These are phyloP conservation scores for Pleurotus citrinopileatus DNA, from an alignment of 768 basidiomycete genomes.

Conservation along the genomic window DNA sequence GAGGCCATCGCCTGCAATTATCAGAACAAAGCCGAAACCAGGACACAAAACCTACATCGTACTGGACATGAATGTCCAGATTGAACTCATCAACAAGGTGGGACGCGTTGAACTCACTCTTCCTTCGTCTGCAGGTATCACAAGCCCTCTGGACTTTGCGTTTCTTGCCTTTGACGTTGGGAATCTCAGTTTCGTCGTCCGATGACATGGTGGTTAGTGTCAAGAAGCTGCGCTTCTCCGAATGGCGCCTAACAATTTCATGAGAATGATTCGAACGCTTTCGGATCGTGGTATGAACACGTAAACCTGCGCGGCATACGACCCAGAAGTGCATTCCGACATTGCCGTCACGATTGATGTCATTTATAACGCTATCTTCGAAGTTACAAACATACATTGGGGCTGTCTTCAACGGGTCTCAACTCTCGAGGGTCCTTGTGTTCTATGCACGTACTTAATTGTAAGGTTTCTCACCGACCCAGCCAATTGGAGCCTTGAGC, in stretches of 20 bases:
- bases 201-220: not conserved
- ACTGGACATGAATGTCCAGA: slow-evolving; percentile 23
- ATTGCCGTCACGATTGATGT: no score
- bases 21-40: not conserved
- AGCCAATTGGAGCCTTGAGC: not conserved
- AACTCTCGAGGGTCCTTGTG: no score
- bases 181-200: not conserved
- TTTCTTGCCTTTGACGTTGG: not conserved
- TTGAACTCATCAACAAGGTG: not conserved
- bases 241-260: no score
- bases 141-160: slow-evolving; percentile 47
- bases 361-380: no score
- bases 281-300: no score
- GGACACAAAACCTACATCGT: slow-evolving; percentile 31
- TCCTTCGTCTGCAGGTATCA: slow-evolving; percentile 72
- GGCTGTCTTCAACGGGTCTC: no score
- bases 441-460: no score
- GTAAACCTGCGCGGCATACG: no score
- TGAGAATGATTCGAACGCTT: no score
- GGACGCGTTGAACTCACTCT: slow-evolving; percentile 40
- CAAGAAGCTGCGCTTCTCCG: no score
- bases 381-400: no score
- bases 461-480: slow-evolving; percentile 6
- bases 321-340: no score
- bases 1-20: slow-evolving; percentile 59